These are phyloP conservation scores for Cercophora sp. DNA, from an alignment of 495 filamentous ascomycete species.

Conservation along the genomic window DNA sequence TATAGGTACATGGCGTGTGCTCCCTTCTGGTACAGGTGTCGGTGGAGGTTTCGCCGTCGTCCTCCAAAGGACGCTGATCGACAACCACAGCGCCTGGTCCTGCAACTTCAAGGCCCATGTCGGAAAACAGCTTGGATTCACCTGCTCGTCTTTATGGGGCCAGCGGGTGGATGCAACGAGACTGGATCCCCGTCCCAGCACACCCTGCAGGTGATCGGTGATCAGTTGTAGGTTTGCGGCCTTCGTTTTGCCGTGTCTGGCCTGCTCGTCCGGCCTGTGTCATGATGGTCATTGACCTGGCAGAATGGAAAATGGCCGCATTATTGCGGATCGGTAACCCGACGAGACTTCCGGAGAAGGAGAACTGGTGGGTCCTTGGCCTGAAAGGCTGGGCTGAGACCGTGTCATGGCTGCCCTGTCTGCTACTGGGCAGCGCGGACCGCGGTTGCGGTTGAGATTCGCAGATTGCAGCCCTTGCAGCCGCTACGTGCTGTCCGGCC, in stretches of 20 bases:
- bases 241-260: background rate
- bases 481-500: too few relatives aligned
- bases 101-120: background rate
- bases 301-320: too few relatives aligned
- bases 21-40: background rate
- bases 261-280: too few relatives aligned
- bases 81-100: slow-evolving; percentile 2
- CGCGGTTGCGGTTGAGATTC: slow-evolving; percentile 6
- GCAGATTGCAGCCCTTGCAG: background rate
- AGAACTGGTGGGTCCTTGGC: slow-evolving; percentile 1
- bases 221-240: background rate
- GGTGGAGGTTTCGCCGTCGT: slow-evolving; percentile 5
- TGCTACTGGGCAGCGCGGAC: background rate
- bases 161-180: background rate
- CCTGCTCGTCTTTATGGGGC: background rate
- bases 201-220: background rate
- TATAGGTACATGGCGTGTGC: background rate
- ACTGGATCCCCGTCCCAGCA: background rate
- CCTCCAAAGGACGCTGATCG: slow-evolving; percentile 1
- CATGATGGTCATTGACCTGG: too few relatives aligned
- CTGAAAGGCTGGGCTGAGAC: background rate
- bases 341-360: background rate
- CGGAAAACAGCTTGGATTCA: too few relatives aligned
- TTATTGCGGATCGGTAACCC: background rate
- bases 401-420: background rate